Evolutionary conservation across 2,329 filamentous ascomycete genomes (phyloP), one percentile per base, ranked within the genome.

Genomic region (Trichophyton equinum): DNA sequence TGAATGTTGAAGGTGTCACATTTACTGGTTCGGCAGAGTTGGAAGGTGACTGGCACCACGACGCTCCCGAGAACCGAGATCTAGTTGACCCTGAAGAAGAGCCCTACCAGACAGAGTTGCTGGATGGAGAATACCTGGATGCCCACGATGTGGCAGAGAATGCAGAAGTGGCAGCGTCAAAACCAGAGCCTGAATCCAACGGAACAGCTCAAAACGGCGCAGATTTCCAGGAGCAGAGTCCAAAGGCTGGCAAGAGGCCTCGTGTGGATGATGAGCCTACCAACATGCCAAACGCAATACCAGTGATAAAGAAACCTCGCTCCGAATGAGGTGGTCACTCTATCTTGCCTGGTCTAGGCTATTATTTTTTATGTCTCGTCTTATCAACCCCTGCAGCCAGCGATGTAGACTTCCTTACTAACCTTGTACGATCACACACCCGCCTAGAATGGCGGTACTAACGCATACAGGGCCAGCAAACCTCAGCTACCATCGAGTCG

Each of bases 131-230:
- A n/a, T 27, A 58, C 11, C 25, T 68, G 7, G 66, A 67, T 18
- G 58, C 27, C n/a, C 65, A 70, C 36, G 68, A 71, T 27, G 61
- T 70, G 9, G 56, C 66, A 5, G 65, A 67, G 47, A 68, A 67
- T 27, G 66, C 71, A 9, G 68, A 67, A 36, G 74, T 79, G 55
- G 68, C 75, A 58, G 72, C 76, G 59, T 70, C 71, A 46, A 13
- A 38, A 5, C 27, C 18, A 15, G 51, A 55, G 20, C 20, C 22
- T 13, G 46, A 25, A 51, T 27, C 46, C 46, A 51, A 51, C 18
- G 51, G 15, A 6, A 36, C 13, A 18, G 13, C n/a, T 33, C 65
- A 69, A 8, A 66, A 69, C 40, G 61, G 44, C 13, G 60, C 69
- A 46, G 68, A 67, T 25, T 64, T 67, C 36, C 60, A 67, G 30